Percentiles rank a stretch among this genome's conserved stretches.
Conservation (phyloP, 768 basidiomycete species). For the Guyanaporus albipodus region DNA sequence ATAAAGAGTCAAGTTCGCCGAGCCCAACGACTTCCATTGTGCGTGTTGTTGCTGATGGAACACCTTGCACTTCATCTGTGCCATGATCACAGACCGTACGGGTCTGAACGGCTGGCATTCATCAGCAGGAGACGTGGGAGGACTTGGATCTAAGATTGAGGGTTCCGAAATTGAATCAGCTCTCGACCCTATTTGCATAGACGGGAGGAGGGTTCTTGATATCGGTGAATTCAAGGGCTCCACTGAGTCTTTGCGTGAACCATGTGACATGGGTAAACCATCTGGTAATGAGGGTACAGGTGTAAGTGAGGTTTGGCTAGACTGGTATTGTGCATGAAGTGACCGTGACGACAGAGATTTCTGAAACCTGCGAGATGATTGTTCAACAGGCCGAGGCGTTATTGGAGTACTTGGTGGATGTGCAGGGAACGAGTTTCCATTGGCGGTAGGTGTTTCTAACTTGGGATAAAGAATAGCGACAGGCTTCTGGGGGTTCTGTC, state of each 20-base stretch:
- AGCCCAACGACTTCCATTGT: slow-evolving; percentile 96
- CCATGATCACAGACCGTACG: slow-evolving; percentile 71
- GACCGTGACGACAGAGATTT: slow-evolving; percentile 61
- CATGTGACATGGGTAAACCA: slow-evolving; percentile 30
- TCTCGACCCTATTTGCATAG: slow-evolving; percentile 52
- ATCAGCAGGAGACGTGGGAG: slow-evolving; percentile 76
- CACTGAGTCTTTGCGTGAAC: slow-evolving; percentile 19
- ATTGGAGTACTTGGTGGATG: slow-evolving; percentile 11
- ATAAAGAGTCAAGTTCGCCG: slow-evolving; percentile 85
- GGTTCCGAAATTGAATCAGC: slow-evolving; percentile 48
- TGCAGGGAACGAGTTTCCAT: slow-evolving; percentile 10
- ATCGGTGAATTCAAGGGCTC: slow-evolving; percentile 36
- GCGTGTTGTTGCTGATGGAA: slow-evolving; percentile 93
- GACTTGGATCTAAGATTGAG: slow-evolving; percentile 68
- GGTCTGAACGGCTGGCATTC: slow-evolving; percentile 58
- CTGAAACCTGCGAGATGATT: slow-evolving; percentile 33
- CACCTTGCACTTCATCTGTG: slow-evolving; percentile 97
- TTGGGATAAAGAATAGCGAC: slow-evolving; percentile 17
- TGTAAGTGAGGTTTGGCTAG: slow-evolving; percentile 33
- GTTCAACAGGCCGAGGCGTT: slow-evolving; percentile 43
- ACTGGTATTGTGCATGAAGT: slow-evolving; percentile 50
- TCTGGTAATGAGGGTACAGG: slow-evolving; percentile 39
- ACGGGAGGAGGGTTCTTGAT: slow-evolving; percentile 55
- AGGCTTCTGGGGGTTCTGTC: slow-evolving; percentile 11
- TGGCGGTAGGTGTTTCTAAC: slow-evolving; percentile 5